phyloP scores from a whole-genome alignment of 345 rosid species.

The Pugionium cornutum region DNA sequence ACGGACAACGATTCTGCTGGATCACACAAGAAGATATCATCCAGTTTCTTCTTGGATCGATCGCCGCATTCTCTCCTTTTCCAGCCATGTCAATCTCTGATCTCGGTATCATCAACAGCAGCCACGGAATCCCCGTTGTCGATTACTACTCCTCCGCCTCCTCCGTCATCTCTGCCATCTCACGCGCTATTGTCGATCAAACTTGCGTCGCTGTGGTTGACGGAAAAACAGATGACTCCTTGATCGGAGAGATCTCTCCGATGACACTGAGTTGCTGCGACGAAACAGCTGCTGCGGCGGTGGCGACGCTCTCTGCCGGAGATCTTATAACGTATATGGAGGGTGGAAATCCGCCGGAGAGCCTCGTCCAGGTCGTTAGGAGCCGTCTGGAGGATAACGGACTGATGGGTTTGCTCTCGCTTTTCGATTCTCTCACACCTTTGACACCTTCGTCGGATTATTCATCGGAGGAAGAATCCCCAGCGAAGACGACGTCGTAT shows the following conservation, averaged over 20 bases:
- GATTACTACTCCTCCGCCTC: slow-evolving; percentile 71
- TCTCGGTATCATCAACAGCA: slow-evolving; percentile 57
- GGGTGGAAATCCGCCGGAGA: slow-evolving; percentile 81
- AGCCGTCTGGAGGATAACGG: slow-evolving; percentile 53
- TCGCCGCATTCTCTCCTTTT: slow-evolving; percentile 71
- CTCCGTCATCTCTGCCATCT: slow-evolving; percentile 51
- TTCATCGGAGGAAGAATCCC: slow-evolving; percentile 72
- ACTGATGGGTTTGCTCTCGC: slow-evolving; percentile 53
- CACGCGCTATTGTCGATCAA: slow-evolving; percentile 50
- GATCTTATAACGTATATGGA: slow-evolving; percentile 85
- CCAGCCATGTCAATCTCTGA: slow-evolving; percentile 66
- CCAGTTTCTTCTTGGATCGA: slow-evolving; percentile 70
- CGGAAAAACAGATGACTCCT: slow-evolving; percentile 48
- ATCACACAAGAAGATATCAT: slow-evolving; percentile 83
- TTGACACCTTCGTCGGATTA: slow-evolving; percentile 27
- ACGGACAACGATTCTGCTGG: slow-evolving; percentile 85
- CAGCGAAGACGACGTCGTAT: slow-evolving; percentile 35
- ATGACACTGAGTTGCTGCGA: slow-evolving; percentile 60
- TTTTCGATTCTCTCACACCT: slow-evolving; percentile 38
- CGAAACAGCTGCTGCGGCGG: slow-evolving; percentile 69
- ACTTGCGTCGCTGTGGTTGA: slow-evolving; percentile 81
- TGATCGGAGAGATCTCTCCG: slow-evolving; percentile 85
- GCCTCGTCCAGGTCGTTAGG: slow-evolving; percentile 56
- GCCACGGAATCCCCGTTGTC: slow-evolving; percentile 46
- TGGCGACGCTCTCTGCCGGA: slow-evolving; percentile 69